Base-by-base conservation (phyloP, 352 stramenopile genomes). In the Phytophthora fragariaefolia region DNA sequence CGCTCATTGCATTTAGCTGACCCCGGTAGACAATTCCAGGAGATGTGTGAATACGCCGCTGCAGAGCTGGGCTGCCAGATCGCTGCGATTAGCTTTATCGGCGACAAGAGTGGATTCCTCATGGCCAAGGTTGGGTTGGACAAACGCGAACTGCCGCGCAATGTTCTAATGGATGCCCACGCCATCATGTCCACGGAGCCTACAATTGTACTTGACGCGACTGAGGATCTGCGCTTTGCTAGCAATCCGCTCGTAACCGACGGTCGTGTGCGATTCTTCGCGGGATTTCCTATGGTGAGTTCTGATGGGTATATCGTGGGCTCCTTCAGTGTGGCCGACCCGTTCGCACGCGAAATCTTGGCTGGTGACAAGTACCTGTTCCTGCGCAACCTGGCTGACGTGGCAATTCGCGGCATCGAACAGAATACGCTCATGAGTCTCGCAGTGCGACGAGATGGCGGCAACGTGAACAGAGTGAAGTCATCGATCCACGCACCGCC, bases 41-140 rank as follows among this genome's bases (percentile, higher is more conserved):
- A 95, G 56, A 94, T 95, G 82, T 92, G 86, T 53, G 87, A 95
- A 63, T 93, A 92, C 61, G 87, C 85, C 17, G 84, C 86, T 3
- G 87, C 87, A 15, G 85, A 92, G 66, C 76, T 91, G 69, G 83
- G 83, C 48, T 95, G 87, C 69, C 83, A 90, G 73, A 90, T 91
- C 45, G 83, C 87, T 0, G 80, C 80, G n/a, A 85, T 94, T 38
- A 91, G 83, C 71, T 91, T 95, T 56, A 89, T 95, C 20, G 87
- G 87, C 23, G 87, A 94, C 74, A 96, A 93, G 76, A 93, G 80
- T 48, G 84, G 84, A 15, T 96, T 94, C 63, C 55, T 96, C 7
- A 90, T 94, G 80, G 79, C 87, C n/a, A 89, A 85, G 38, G 72
- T 94, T 4, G 85, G 87, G 1, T 56, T 93, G 20, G 85, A 89